phyloP scores from a whole-genome alignment of 495 filamentous ascomycete species.

The Platismatia glauca region DNA sequence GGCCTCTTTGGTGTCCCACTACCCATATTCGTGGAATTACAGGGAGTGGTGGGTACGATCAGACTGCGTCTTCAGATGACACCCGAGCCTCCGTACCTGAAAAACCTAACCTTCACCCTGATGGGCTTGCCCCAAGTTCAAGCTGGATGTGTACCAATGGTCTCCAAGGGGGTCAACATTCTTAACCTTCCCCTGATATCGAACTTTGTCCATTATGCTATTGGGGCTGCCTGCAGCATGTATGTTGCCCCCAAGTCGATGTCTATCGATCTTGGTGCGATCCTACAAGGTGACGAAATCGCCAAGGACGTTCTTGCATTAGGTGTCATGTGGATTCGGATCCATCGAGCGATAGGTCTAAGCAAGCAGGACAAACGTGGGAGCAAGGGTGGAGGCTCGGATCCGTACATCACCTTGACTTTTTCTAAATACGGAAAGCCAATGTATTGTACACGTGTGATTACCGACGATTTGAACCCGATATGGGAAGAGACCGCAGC shows the following conservation, averaged over 20 bases:
- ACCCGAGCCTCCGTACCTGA: slow-evolving; percentile 82
- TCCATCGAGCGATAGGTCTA: slow-evolving; percentile 75
- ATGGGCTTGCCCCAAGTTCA: slow-evolving; percentile 86
- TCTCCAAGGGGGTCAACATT: slow-evolving; percentile 81
- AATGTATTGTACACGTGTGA: slow-evolving; percentile 94
- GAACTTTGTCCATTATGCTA: slow-evolving; percentile 96
- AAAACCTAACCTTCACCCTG: slow-evolving; percentile 83
- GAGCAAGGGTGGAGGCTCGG: slow-evolving; percentile 77
- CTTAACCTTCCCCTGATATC: slow-evolving; percentile 88
- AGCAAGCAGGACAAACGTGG: slow-evolving; percentile 87
- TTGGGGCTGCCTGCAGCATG: slow-evolving; percentile 73
- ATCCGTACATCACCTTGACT: slow-evolving; percentile 74
- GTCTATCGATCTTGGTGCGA: slow-evolving; percentile 82
- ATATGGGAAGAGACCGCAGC: slow-evolving; percentile 89
- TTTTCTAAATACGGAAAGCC: slow-evolving; percentile 91
- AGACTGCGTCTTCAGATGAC: slow-evolving; percentile 74
- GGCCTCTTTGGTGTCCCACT: slow-evolving; percentile 75
- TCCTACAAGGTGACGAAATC: slow-evolving; percentile 82
- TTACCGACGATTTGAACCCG: slow-evolving; percentile 88
- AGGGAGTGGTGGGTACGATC: slow-evolving; percentile 77
- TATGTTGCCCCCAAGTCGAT: slow-evolving; percentile 96
- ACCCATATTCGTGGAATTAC: slow-evolving; percentile 80
- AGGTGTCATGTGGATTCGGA: slow-evolving; percentile 82
- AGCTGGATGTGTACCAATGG: slow-evolving; percentile 86
- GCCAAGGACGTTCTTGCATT: slow-evolving; percentile 79